Evolutionary conservation across 106 monocot species (phyloP).

Genomic region (Narthecium ossifragum): DNA sequence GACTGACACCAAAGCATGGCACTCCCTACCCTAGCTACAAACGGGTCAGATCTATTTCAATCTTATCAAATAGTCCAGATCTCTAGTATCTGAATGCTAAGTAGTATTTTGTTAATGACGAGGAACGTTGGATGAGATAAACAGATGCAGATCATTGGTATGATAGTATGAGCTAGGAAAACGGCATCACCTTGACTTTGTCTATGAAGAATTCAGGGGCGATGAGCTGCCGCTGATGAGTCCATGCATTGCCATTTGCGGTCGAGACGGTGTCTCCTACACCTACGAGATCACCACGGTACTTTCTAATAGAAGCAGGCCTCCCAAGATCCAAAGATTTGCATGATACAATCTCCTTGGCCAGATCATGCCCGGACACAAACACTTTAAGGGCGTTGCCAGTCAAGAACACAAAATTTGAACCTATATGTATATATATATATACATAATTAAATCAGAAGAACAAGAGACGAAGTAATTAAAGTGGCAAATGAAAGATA

Average conservation of each 20-base stretch:
- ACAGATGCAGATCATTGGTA: no score
- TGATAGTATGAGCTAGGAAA: background rate
- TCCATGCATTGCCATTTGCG: slow-evolving; percentile 18
- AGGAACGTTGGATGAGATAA: background rate
- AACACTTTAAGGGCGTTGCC: slow-evolving; percentile 10
- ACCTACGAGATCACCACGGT: slow-evolving; percentile 7
- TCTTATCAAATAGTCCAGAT: no score
- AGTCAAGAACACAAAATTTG: slow-evolving; percentile 9
- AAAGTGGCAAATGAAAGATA: background rate
- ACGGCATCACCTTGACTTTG: slow-evolving; percentile 21
- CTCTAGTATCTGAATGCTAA: no score
- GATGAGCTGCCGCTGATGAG: slow-evolving; percentile 16
- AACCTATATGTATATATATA: background rate
- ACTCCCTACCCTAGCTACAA: no score
- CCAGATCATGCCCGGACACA: slow-evolving; percentile 13
- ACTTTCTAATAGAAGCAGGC: slow-evolving; percentile 4
- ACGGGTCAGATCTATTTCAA: no score
- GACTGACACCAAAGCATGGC: no score
- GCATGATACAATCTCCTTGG: slow-evolving; percentile 18
- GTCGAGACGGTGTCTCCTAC: slow-evolving; percentile 12
- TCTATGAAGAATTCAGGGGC: slow-evolving; percentile 26
- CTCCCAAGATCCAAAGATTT: slow-evolving; percentile 21
- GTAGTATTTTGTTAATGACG: no score
- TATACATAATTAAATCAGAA: background rate
- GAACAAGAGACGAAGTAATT: background rate